Evolutionary conservation across 768 basidiomycete genomes (phyloP).

Genomic region (Suillus plorans): DNA sequence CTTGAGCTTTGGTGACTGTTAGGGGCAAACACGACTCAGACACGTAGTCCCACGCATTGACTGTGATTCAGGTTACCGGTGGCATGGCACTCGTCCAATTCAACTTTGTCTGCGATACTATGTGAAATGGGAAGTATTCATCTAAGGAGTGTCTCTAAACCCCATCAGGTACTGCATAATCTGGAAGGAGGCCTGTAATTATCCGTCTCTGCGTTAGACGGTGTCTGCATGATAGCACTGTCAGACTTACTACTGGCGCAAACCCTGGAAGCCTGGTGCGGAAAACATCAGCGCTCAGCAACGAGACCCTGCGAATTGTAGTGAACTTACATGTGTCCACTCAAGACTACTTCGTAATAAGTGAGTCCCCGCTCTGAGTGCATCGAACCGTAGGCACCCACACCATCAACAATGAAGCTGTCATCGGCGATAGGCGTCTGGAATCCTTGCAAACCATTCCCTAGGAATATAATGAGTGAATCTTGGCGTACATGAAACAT

Average conservation of each 20-base stretch:
- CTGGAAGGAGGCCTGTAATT: neutral
- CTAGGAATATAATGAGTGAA: neutral
- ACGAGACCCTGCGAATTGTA: neutral
- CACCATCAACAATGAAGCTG: neutral
- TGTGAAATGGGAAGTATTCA: neutral
- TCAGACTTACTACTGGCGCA: neutral
- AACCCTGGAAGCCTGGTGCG: neutral
- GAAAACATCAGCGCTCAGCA: too few relatives aligned
- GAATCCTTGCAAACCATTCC: neutral
- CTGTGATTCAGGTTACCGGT: too few relatives aligned
- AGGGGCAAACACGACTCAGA: too few relatives aligned
- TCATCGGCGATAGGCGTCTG: neutral
- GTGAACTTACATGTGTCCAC: neutral
- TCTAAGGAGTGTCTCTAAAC: neutral
- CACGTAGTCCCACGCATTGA: too few relatives aligned
- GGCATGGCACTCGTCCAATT: too few relatives aligned
- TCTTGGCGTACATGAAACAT: neutral
- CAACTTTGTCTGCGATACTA: too few relatives aligned
- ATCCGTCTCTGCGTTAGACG: neutral
- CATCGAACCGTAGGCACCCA: neutral
- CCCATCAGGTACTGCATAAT: neutral
- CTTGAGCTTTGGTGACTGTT: too few relatives aligned
- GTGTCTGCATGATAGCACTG: neutral
- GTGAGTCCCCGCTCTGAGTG: neutral
- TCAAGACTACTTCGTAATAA: neutral